Base-by-base conservation (phyloP, 2,329 filamentous ascomycete species). In the Verticillium tricorpus region DNA sequence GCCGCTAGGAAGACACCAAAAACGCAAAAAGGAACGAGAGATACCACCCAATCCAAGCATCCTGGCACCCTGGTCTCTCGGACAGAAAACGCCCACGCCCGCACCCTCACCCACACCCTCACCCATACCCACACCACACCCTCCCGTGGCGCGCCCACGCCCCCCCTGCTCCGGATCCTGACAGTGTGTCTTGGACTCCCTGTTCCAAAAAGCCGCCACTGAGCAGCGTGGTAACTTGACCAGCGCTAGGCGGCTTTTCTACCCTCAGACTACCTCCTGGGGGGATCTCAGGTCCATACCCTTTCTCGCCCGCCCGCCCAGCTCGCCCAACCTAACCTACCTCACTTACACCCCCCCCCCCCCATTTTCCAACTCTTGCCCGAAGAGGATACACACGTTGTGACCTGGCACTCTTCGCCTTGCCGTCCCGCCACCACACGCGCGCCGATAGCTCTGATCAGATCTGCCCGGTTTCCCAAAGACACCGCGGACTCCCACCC, bases 391-490 rank as follows among this genome's bases (percentile, higher is more conserved):
- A 64, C 64, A 61, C 64, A 61, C 64, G 57, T 28, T 40, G 60
- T 64, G 60, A 64, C 62, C 63, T 63, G 62, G 60, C 40, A 50
- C 40, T 50, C 40, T 50, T 50, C n/a, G 40, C 58, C 63, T 64
- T 62, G 58, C 62, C 57, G 59, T 65, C 62, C 64, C 64, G 64
- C 64, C 64, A 65, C 64, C 62, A 59, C 62, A 59, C 62, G 58
- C 62, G 64, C 62, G 35, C 61, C 61, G 64, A 65, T 65, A 65
- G 64, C 64, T 65, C 37, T 64, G 62, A 65, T 64, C 64, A 63
- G 64, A 65, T 65, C 64, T 65, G 40, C 40, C 19, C 40, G 40
- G 17, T 22, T 50, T 50, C n/a, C n/a, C 40, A 50, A 22, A 50
- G 60, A 39, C 63, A 54, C 40, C 56, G 57, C 61, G 61, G 57